These are phyloP conservation scores for Lasiosphaeria ovina DNA, from an alignment of 495 filamentous ascomycete genomes.

Conservation along the genomic window DNA sequence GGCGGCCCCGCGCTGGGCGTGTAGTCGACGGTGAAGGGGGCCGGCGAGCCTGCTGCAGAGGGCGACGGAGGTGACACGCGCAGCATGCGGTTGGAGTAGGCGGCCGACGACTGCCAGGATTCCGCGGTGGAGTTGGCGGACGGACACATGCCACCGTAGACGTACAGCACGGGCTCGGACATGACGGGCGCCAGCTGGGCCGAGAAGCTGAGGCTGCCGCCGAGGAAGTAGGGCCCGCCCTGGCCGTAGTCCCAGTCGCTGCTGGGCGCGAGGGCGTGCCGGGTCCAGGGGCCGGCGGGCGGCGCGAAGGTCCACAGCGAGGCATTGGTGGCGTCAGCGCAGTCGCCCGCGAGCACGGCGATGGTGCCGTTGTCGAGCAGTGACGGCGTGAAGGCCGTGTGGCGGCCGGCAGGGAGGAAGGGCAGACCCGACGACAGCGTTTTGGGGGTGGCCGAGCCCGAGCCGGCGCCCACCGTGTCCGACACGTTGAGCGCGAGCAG, in stretches of 20 bases:
- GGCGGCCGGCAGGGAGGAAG: conserved; percentile 50
- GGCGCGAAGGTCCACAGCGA: conserved; percentile 41
- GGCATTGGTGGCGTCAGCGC: conserved; percentile 40
- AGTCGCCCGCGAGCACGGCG: conserved; percentile 68
- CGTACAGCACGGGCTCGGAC: conserved; percentile 55
- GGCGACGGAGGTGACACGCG: conserved; percentile 51
- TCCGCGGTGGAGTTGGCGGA: conserved; percentile 37
- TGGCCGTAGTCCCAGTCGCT: conserved; percentile 26
- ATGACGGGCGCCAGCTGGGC: conserved; percentile 48
- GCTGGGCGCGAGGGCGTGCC: conserved; percentile 21
- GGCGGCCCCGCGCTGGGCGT: conserved; percentile 45
- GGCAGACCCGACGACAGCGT: conserved; percentile 63
- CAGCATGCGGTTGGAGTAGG: conserved; percentile 77
- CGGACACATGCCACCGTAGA: conserved; percentile 91
- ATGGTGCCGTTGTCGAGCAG: conserved; percentile 66
- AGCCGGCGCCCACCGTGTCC: conserved; percentile 48
- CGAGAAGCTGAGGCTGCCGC: conserved; percentile 66
- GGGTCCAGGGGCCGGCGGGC: conserved; percentile 26
- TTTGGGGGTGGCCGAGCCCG: conserved; percentile 46
- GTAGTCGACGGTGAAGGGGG: conserved; percentile 21
- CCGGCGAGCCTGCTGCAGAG: too few species aligned
- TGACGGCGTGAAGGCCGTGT: conserved; percentile 58
- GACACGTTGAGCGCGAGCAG: conserved; percentile 67
- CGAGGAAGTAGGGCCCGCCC: conserved; percentile 62
- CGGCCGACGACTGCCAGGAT: conserved; percentile 60